Evolutionary conservation across 164 flowering plant species (phyloP), one percentile per base, ranked within the genome.

Genomic region (Liriodendron chinense): DNA sequence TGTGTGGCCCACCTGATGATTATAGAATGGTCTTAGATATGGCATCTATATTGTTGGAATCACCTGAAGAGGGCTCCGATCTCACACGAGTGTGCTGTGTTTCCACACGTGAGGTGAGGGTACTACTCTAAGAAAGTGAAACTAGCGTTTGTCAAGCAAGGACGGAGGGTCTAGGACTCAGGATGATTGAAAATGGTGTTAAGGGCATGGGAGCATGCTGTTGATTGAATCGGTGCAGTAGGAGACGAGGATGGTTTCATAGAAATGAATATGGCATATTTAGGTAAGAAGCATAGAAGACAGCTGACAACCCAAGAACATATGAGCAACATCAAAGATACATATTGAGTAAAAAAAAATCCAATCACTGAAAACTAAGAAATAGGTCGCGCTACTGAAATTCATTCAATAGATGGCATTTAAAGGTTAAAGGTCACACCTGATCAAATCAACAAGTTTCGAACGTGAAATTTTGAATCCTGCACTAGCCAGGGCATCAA

Each of bases 401-500:
- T 43, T 64, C 56, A 43, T 34, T 6, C 57, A 34, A 62, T 43
- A 8, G 22, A 65, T 14, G 70, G 10, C 22, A 73, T 16, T 65
- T 1, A 16, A 23, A 65, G 69, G 22, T 69, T 26, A 48, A 18
- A 48, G 59, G 70, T 64, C 13, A 21, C 85, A 95, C 99, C 98
- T 89, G 82, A 95, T 91, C 78, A 91, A 80, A 80, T 84, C 83
- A 75, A 87, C 94, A 78, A 95, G 82, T 82, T 95, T 93, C 65
- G 99, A 87, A 67, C 98, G 86, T 49, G 99, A 95, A 77, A 92
- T 85, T 82, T 93, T 92, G 75, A 87, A 95, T 65, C 98, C 98
- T 18, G 98, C 99, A 86, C 99, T 93, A 61, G 97, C 99, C 68
- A 95, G 64, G 49, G 97, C 91, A 86, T 95, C 96, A 34, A 95